A percentile compares a stretch with the other conserved stretches of the same genome.
phyloP scores from a whole-genome alignment of 139 green algal genomes.

The Chlorokybus atmophyticus region DNA sequence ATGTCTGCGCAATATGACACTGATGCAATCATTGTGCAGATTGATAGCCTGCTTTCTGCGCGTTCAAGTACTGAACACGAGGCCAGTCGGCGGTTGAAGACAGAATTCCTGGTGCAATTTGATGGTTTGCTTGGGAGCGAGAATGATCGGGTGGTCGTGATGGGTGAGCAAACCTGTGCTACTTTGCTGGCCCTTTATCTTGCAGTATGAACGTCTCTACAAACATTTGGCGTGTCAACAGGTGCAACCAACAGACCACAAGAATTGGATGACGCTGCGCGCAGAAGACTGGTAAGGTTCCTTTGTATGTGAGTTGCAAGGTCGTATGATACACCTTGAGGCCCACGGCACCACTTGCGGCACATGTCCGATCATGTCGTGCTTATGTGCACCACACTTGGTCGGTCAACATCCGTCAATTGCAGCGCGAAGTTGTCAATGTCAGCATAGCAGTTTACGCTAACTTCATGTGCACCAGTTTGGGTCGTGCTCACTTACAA shows the following conservation, averaged over 20 bases:
- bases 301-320: too few relatives aligned
- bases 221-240: neutral
- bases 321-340: too few relatives aligned
- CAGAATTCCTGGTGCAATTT: conserved; percentile 93
- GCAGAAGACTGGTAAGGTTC: conserved; percentile 60
- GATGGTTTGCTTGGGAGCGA: conserved; percentile 42
- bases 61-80: conserved; percentile 80
- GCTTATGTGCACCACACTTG: too few relatives aligned
- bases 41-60: conserved; percentile 57
- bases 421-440: too few relatives aligned
- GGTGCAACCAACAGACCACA: conserved; percentile 92
- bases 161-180: conserved; percentile 12
- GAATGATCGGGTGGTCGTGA: conserved; percentile 26
- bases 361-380: too few relatives aligned
- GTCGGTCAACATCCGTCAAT: too few relatives aligned
- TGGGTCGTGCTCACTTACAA: too few relatives aligned
- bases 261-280: conserved; percentile 91
- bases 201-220: neutral
- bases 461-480: too few relatives aligned
- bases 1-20: too few relatives aligned
- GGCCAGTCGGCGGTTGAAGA: conserved; percentile 86
- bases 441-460: too few relatives aligned
- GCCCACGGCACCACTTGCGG: too few relatives aligned
- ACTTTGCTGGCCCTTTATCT: neutral
- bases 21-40: too few relatives aligned